Base-by-base conservation (phyloP, 495 filamentous ascomycete genomes). In the Xylaria sp. region DNA sequence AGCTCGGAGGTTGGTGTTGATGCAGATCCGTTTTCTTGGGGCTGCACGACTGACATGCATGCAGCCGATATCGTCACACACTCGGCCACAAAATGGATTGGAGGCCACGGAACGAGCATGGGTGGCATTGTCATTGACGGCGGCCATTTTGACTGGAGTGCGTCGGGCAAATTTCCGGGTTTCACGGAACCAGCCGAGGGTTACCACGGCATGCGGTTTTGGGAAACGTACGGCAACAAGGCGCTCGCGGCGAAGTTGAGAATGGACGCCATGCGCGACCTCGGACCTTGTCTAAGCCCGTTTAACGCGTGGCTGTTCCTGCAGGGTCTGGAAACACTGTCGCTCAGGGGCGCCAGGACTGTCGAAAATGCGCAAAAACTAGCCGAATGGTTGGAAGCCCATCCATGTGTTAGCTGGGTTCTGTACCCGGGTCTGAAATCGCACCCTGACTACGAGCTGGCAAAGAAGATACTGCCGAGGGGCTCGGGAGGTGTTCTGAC, bases 281-380 rank as follows among this genome's bases (percentile, higher is more conserved):
- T 82, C 15, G 81, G 80, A 1, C 76, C 81, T 5, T 82, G 80
- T 69, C 74, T 83, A 72, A 77, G 74, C 48, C 80, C 81, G 31
- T 82, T 82, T 70, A 82, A 81, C 55, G 80, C 81, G 5, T 82
- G 80, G 81, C 65, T 81, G 15, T 81, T 83, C 71, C 77, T 83
- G 15, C 80, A 82, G 70, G 80, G 80, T 17, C 68, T 82, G 3
- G 80, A 83, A 70, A 83, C 81, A 8, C 41, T 82, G 9, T 61
- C 76, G 9, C 73, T 83, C 24, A 75, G 81, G 14, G 80, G 77
- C 8, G 73, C 82, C 68, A 68, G 81, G 33, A 81, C 81, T 15
- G 74, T 77, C 41, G 75, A 82, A 31, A 83, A 82, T 61, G 78
- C 81, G 29, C 77, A 79, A 31, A 75, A 75, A 37, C 71, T 83